Evolutionary conservation across 257 asterid species (phyloP).

Genomic region (Solanum bulbocastanum): DNA sequence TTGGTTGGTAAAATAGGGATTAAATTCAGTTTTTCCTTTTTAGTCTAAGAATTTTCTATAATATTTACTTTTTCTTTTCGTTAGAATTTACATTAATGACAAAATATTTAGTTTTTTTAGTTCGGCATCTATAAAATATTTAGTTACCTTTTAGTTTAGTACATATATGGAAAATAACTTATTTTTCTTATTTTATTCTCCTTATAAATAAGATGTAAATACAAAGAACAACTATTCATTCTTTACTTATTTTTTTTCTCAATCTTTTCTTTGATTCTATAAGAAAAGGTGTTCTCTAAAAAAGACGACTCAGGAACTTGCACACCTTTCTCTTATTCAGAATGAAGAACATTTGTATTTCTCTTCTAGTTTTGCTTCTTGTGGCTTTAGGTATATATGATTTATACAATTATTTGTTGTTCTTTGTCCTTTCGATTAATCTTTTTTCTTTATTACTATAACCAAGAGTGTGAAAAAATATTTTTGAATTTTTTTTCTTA

Average conservation of each 20-base stretch:
- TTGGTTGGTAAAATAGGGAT: neutral
- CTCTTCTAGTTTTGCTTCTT: neutral
- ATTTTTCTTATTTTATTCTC: neutral
- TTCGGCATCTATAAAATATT: neutral
- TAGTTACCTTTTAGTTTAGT: neutral
- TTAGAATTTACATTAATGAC: neutral
- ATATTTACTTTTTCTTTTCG: neutral
- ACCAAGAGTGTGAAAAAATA: too few relatives aligned
- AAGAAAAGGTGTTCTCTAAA: neutral
- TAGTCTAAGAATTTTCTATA: neutral
- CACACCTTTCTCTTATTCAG: neutral
- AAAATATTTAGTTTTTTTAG: neutral
- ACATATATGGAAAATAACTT: neutral
- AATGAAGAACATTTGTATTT: neutral
- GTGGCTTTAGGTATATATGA: neutral
- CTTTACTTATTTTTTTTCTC: neutral
- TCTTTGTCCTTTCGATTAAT: neutral
- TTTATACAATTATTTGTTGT: neutral
- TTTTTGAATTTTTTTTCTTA: neutral
- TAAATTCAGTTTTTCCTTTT: neutral
- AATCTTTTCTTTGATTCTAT: neutral
- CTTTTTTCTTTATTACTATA: neutral
- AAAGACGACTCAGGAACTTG: neutral
- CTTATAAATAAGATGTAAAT: neutral
- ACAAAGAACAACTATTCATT: neutral